Conservation (phyloP, 306 rosid species). For the Cicer bijugum region DNA sequence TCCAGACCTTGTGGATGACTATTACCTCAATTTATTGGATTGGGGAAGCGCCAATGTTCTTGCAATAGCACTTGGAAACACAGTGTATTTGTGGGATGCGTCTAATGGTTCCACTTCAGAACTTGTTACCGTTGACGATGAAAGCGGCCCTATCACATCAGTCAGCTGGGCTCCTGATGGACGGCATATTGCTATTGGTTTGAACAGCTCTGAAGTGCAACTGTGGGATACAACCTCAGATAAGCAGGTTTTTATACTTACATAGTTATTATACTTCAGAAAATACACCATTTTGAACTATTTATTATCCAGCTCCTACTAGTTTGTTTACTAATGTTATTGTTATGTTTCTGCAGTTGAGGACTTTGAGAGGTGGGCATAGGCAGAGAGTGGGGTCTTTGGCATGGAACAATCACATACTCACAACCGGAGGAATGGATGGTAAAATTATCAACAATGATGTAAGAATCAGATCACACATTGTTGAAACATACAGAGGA, state of each 20-base stretch:
- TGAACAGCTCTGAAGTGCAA: constrained; percentile 79
- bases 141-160: constrained; percentile 75
- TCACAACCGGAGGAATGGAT: constrained; percentile 90
- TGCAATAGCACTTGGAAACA: constrained; percentile 79
- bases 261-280: background rate
- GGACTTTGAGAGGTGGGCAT: constrained; percentile 80
- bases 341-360: constrained; percentile 55
- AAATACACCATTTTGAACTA: background rate
- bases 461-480: constrained; percentile 74
- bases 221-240: constrained; percentile 75
- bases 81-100: constrained; percentile 84
- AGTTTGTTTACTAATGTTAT: constrained; percentile 13
- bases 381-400: constrained; percentile 72
- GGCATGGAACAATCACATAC: constrained; percentile 86
- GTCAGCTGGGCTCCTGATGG: constrained; percentile 91
- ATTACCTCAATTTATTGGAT: constrained; percentile 76
- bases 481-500: constrained; percentile 81
- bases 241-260: constrained; percentile 55
- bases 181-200: constrained; percentile 73
- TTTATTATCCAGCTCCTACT: background rate
- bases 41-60: constrained; percentile 86
- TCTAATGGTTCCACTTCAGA: constrained; percentile 73
- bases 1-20: constrained; percentile 83
- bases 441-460: constrained; percentile 72
- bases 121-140: constrained; percentile 75